These are phyloP conservation scores for Xylaria polymorpha DNA, from an alignment of 2,329 filamentous ascomycete genomes.

Conservation along the genomic window DNA sequence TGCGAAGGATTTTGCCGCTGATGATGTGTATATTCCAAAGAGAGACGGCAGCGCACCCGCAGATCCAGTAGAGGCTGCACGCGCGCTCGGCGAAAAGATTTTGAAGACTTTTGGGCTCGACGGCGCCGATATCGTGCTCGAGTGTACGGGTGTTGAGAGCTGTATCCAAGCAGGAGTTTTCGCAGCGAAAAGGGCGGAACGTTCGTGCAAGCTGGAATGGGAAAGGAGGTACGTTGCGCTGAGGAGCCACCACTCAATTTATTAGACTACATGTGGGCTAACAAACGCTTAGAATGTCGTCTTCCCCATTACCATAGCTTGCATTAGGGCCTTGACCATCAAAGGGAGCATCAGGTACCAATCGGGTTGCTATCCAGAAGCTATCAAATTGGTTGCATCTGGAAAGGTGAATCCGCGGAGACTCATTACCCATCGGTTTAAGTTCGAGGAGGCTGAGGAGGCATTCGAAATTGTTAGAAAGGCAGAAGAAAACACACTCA, in stretches of 20 bases:
- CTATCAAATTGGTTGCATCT: slow-evolving; percentile 61
- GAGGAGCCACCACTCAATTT: background rate
- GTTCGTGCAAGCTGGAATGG: slow-evolving; percentile 65
- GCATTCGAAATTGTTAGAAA: slow-evolving; percentile 36
- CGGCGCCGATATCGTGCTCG: slow-evolving; percentile 62
- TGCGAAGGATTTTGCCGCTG: slow-evolving; percentile 58
- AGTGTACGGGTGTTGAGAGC: slow-evolving; percentile 58
- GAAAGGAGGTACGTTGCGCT: slow-evolving; percentile 51
- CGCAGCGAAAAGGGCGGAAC: slow-evolving; percentile 58
- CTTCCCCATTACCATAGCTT: slow-evolving; percentile 63
- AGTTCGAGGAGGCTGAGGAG: slow-evolving; percentile 44
- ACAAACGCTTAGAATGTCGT: slow-evolving; percentile 54
- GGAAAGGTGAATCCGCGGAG: slow-evolving; percentile 56
- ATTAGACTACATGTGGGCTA: background rate
- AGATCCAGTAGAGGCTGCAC: slow-evolving; percentile 54
- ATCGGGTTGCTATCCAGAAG: slow-evolving; percentile 61
- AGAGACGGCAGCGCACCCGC: slow-evolving; percentile 42
- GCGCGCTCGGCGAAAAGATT: slow-evolving; percentile 55
- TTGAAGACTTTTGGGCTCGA: slow-evolving; percentile 54
- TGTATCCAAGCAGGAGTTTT: slow-evolving; percentile 62
- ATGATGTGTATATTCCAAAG: slow-evolving; percentile 56
- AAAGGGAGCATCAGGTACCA: slow-evolving; percentile 65
- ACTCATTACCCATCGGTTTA: slow-evolving; percentile 54
- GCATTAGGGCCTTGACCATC: slow-evolving; percentile 60
- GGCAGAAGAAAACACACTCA: slow-evolving; percentile 40